Evolutionary conservation across 306 rosid genomes (phyloP).

Genomic region (Pyrus bretschneideri): DNA sequence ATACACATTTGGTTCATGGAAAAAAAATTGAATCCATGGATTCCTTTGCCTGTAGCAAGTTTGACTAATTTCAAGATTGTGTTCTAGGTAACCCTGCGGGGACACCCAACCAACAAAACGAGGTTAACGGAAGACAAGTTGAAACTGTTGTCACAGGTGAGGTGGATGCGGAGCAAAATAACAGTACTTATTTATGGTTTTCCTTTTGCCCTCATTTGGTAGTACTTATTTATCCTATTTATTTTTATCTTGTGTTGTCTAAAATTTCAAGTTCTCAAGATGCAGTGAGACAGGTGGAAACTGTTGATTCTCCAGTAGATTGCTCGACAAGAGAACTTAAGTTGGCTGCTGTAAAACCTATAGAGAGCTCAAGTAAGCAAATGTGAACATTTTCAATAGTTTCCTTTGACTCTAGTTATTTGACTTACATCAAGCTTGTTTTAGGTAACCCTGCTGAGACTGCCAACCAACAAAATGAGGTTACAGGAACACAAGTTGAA

Average conservation of each 20-base stretch:
- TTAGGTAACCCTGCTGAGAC: background rate
- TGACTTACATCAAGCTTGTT: background rate
- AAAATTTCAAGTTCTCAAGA: background rate
- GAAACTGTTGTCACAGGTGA: background rate
- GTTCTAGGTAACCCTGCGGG: background rate
- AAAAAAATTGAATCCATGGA: conserved; percentile 13
- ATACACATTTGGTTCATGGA: background rate
- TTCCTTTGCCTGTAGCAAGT: background rate
- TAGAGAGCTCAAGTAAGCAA: background rate
- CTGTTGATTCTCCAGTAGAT: background rate
- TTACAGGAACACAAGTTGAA: background rate
- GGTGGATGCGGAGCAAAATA: background rate
- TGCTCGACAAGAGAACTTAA: background rate
- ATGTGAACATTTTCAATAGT: background rate
- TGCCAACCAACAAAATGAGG: conserved; percentile 1
- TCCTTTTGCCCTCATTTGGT: background rate
- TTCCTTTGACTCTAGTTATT: background rate
- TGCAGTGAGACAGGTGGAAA: background rate
- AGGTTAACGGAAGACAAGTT: background rate
- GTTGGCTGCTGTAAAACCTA: background rate
- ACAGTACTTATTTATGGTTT: background rate
- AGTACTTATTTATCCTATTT: background rate
- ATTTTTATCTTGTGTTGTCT: background rate
- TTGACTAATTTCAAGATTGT: background rate
- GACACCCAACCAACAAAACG: background rate